phyloP scores from a whole-genome alignment of 2,329 filamentous ascomycete genomes.

The Microdochium bolleyi region DNA sequence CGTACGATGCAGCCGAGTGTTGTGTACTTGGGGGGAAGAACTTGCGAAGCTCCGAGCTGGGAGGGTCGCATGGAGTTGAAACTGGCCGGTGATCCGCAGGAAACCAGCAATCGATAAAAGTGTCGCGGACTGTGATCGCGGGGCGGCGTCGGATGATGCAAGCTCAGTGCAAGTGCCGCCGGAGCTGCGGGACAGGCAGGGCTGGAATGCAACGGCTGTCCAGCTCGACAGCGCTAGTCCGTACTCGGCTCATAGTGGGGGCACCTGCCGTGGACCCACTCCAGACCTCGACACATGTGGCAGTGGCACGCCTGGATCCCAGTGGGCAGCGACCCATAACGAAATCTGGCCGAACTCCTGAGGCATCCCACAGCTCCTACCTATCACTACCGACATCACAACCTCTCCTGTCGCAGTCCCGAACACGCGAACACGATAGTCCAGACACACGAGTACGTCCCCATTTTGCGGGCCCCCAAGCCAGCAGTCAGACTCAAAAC shows the following conservation, averaged over 20 bases:
- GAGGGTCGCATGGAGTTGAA: too few species aligned
- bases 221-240: not conserved
- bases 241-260: not conserved
- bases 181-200: too few species aligned
- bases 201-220: too few species aligned
- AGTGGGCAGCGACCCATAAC: slow-evolving; percentile 1
- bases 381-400: slow-evolving; percentile 2
- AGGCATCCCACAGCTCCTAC: slow-evolving; percentile 8
- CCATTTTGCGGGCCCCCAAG: not conserved
- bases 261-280: not conserved
- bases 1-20: too few species aligned
- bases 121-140: too few species aligned
- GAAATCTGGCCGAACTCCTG: slow-evolving; percentile 26
- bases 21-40: too few species aligned
- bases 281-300: not conserved
- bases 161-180: too few species aligned
- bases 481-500: not conserved
- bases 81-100: too few species aligned
- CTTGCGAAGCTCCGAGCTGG: too few species aligned
- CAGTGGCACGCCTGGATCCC: not conserved
- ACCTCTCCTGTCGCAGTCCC: slow-evolving; percentile 1
- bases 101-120: too few species aligned
- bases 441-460: not conserved
- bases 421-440: not conserved
- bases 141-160: too few species aligned